Base-by-base conservation (phyloP, 148 eudicot species). In the Chenopodium berlandieri region DNA sequence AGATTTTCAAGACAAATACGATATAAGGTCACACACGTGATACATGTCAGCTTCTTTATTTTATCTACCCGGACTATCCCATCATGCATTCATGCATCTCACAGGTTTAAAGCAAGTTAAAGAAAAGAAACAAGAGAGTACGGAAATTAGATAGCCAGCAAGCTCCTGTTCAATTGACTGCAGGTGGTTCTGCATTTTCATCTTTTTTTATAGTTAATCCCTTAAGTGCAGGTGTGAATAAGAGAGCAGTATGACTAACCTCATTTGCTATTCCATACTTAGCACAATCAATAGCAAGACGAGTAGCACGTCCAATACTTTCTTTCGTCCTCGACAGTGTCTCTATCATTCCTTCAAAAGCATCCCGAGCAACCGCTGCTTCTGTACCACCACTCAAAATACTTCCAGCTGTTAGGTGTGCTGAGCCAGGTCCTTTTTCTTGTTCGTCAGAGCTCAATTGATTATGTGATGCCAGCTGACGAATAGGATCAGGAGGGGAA, bases 331-430 rank as follows among this genome's bases (percentile, higher is more conserved):
- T 90, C 75, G 99, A 92, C 77, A 96, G 84, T 65, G 99, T 96
- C 88, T 96, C 99, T 85, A 96, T 92, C 99, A 96, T 96, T 78
- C 99, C 99, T 87, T 96, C 99, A 85, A 96, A 96, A 83, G 99
- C 95, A 89, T 96, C 99, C 76, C 99, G 98, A 71, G 97, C 95
- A 90, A 96, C 95, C 83, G 99, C 95, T 70, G 99, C 99, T 79
- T 96, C 99, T 54, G 98, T 96, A 60, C 91, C 97, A 69, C 97
- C 97, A 87, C 97, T 96, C 50, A 94, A 90, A 20, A 92, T 87
- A 72, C 89, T 90, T 65, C 84, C 92, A 72, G 87, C 89, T 83
- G 84, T 82, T 63, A 75, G 88, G 58, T 85, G 90, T 52, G 89
- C 94, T 44, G 91, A 91, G 77, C 90, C 83, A 37, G 80, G 76